A percentile compares a stretch with the other conserved stretches of the same genome.
Evolutionary conservation across 352 stramenopile genomes (phyloP).

Genomic region (Aphanomyces euteiches): DNA sequence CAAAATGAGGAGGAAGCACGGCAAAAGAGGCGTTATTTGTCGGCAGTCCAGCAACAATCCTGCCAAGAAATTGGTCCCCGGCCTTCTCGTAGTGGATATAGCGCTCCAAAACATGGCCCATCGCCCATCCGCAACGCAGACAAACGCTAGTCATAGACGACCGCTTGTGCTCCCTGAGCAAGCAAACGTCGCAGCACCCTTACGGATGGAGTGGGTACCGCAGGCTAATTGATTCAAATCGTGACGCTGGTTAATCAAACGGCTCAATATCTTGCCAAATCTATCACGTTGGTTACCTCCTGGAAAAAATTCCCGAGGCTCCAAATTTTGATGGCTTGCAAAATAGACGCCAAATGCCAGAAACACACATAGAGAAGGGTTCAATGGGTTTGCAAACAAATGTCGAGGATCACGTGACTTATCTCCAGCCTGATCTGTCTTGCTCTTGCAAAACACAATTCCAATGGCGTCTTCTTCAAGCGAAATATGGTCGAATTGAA

Average conservation of each 20-base stretch:
- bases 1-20: slow-evolving; percentile 16
- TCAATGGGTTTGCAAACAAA: slow-evolving; percentile 38
- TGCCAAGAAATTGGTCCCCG: slow-evolving; percentile 16
- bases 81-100: slow-evolving; percentile 24
- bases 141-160: slow-evolving; percentile 25
- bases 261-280: slow-evolving; percentile 17
- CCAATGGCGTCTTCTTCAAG: slow-evolving; percentile 37
- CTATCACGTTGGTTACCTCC: slow-evolving; percentile 1
- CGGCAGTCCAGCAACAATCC: slow-evolving; percentile 20
- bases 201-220: slow-evolving; percentile 21
- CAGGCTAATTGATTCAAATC: not conserved
- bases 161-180: slow-evolving; percentile 25
- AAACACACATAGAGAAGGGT: slow-evolving; percentile 37
- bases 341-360: slow-evolving; percentile 34
- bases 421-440: slow-evolving; percentile 36
- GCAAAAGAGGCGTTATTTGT: slow-evolving; percentile 20
- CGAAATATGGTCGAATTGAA: slow-evolving; percentile 29
- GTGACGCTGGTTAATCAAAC: slow-evolving; percentile 6
- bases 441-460: slow-evolving; percentile 42
- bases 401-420: slow-evolving; percentile 35
- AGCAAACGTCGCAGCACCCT: slow-evolving; percentile 29
- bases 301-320: not conserved
- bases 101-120: slow-evolving; percentile 24
- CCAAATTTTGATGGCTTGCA: slow-evolving; percentile 21
- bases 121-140: slow-evolving; percentile 23